These are phyloP conservation scores for Zanthoxylum bungeanum DNA, from an alignment of 345 rosid species.

Conservation along the genomic window DNA sequence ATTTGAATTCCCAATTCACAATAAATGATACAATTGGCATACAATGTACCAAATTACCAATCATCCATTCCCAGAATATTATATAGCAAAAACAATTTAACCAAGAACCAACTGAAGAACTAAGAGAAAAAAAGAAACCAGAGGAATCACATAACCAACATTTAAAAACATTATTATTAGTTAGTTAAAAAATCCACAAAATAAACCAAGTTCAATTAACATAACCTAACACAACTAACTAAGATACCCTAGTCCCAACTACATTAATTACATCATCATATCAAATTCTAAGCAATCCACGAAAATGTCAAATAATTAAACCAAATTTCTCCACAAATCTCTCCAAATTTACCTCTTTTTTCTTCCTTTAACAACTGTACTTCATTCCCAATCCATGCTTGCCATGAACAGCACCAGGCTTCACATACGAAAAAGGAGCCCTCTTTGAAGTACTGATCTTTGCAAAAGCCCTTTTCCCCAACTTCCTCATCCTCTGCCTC, in stretches of 20 bases:
- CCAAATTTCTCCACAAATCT: background rate
- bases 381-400: constrained; percentile 23
- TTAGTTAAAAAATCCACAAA: background rate
- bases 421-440: constrained; percentile 24
- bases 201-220: background rate
- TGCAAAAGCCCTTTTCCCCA: constrained; percentile 34
- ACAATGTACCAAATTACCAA: background rate
- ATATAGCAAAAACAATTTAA: background rate
- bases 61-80: background rate
- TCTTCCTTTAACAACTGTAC: too few relatives aligned
- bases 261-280: too few relatives aligned
- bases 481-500: constrained; percentile 47
- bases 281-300: too few relatives aligned
- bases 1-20: too few relatives aligned
- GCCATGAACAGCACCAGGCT: constrained; percentile 48
- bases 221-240: background rate
- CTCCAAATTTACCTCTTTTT: background rate
- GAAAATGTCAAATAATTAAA: too few relatives aligned
- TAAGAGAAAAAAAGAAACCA: too few relatives aligned
- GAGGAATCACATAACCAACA: background rate
- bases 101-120: background rate
- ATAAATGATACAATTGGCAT: background rate
- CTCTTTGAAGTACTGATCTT: constrained; percentile 26
- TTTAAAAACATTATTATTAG: background rate
- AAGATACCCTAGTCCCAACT: too few relatives aligned